Evolutionary conservation across 1,284 basidiomycete genomes (phyloP).

Genomic region (Apiotrichum sp.): DNA sequence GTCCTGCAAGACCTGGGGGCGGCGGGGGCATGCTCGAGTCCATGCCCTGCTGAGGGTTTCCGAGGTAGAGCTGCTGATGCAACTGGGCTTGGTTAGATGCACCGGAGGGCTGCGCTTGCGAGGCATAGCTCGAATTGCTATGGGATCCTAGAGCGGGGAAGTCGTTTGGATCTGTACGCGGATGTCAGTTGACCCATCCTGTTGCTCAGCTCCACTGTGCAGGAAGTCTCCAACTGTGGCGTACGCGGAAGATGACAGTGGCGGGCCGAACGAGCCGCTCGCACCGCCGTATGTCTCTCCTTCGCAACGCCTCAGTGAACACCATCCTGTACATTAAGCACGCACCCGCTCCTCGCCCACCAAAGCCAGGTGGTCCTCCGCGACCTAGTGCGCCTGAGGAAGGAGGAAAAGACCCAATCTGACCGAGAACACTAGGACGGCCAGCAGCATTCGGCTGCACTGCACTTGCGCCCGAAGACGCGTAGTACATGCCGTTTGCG

Average conservation of each 20-base stretch:
- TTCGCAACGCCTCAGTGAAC: no score
- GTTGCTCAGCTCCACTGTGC: no score
- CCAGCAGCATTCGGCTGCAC: conserved; percentile 12
- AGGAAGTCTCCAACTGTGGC: no score
- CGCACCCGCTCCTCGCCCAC: conserved; percentile 20
- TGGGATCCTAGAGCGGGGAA: conserved; percentile 43
- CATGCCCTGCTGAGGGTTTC: conserved; percentile 28
- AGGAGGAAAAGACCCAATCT: conserved; percentile 16
- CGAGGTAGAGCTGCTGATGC: conserved; percentile 19
- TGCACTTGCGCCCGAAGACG: conserved; percentile 20
- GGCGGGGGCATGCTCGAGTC: conserved; percentile 36
- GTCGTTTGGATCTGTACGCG: conserved; percentile 35
- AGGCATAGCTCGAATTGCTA: conserved; percentile 32
- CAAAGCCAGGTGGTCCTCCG: conserved; percentile 41
- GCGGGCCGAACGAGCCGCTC: no score
- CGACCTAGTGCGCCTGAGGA: conserved; percentile 17
- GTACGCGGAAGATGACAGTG: no score
- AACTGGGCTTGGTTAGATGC: conserved; percentile 14
- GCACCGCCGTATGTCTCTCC: no score
- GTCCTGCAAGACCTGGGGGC: conserved; percentile 43
- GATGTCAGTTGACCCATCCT: not conserved
- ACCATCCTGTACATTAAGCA: not conserved
- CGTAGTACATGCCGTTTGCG: conserved; percentile 39
- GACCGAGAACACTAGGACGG: not conserved
- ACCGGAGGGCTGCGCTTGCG: conserved; percentile 31